Evolutionary conservation across 352 stramenopile species (phyloP), one percentile per base, ranked within the genome.

Genomic region (Phytophthora chlamydospora): DNA sequence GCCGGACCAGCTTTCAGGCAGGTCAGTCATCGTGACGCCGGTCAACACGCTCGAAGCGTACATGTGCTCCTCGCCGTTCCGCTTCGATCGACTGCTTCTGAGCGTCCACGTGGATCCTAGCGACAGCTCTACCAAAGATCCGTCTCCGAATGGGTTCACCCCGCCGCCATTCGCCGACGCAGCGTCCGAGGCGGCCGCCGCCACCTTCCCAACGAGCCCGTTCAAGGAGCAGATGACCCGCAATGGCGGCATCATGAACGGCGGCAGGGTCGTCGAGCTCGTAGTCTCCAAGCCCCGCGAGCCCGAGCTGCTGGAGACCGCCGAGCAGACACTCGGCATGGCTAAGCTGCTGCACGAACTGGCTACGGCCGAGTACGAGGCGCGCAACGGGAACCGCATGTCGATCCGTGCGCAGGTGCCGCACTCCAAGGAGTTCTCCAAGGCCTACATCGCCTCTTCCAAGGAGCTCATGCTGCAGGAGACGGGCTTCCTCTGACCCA

Each of bases 321-420:
- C 82, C 0, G 82, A 90, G 41, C 80, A 93, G 49, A 91, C 78
- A 31, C 70, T 93, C 6, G 71, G 62, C n/a, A 91, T 93, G 76
- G 78, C 82, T 45, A 91, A 91, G 47, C 49, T 93, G 45, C 68
- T 93, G 27, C 80, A 93, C 48, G 78, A 93, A 17, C 58, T 89
- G 19, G 82, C 82, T 21, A 89, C 75, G 7, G 81, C 81, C 38
- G 84, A 91, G 62, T 82, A 58, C 33, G 84, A 93, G 43, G 81
- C 78, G 7, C 82, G 73, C 14, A 69, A 78, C 33, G 84, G 81
- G 54, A 83, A 83, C 50, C 75, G 80, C 35, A 67, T 93, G 10
- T 93, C 84, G 0, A 68, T 88, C 6, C 73, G 83, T 1, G 45
- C 81, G 2, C 71, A 76, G 7, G 62, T 75, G 4, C 60, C 69